Conservation (phyloP, 2,329 filamentous ascomycete species). For the Botrytis paeoniae region DNA sequence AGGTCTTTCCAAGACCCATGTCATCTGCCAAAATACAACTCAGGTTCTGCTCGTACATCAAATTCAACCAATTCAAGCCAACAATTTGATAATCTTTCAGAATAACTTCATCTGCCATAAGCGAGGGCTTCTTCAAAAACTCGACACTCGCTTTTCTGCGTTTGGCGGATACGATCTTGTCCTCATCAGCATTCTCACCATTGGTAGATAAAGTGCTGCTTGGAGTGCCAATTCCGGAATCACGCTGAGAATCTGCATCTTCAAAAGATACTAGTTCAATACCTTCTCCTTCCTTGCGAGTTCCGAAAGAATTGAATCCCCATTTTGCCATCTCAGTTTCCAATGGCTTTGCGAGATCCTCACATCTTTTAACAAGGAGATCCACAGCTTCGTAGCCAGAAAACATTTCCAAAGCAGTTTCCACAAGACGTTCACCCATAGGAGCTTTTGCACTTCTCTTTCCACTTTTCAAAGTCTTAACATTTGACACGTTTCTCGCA, state of each 20-base stretch:
- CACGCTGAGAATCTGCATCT: constrained; percentile 44
- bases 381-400: constrained; percentile 80
- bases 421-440: constrained; percentile 64
- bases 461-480: constrained; percentile 46
- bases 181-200: constrained; percentile 45
- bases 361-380: constrained; percentile 72
- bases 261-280: constrained; percentile 53
- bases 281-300: constrained; percentile 52
- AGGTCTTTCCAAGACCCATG: constrained; percentile 96
- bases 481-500: constrained; percentile 61
- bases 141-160: constrained; percentile 30
- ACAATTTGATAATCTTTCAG: constrained; percentile 95
- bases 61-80: constrained; percentile 88
- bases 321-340: constrained; percentile 63
- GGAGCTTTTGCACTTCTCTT: constrained; percentile 48
- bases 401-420: constrained; percentile 70
- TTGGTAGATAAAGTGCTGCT: constrained; percentile 39
- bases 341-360: constrained; percentile 66
- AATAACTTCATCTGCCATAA: constrained; percentile 71
- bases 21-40: constrained; percentile 95
- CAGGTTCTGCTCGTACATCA: constrained; percentile 75
- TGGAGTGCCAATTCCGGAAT: constrained; percentile 68
- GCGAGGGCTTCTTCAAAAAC: constrained; percentile 57
- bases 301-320: constrained; percentile 64
- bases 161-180: constrained; percentile 37